Conservation (phyloP, 495 filamentous ascomycete species). For the Zalerion maritima region DNA sequence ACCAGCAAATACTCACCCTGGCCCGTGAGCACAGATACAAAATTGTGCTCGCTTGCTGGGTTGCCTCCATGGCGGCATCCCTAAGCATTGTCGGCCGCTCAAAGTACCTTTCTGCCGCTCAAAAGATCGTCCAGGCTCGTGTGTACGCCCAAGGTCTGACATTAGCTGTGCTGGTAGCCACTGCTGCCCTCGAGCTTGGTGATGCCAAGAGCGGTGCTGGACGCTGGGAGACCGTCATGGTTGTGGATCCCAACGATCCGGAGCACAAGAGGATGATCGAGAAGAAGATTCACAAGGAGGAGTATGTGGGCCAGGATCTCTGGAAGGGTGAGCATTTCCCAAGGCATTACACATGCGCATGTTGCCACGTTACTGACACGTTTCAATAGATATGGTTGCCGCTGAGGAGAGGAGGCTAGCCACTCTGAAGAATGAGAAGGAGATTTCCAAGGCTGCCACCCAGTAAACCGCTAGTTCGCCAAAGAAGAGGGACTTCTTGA, state of each 20-base stretch:
- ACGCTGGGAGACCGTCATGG: constrained; percentile 57
- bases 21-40: constrained; percentile 73
- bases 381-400: constrained; percentile 54
- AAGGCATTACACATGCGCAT: not conserved
- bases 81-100: constrained; percentile 67
- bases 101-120: constrained; percentile 54
- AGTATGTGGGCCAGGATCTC: constrained; percentile 65
- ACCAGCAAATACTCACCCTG: constrained; percentile 36
- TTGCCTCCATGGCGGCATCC: constrained; percentile 64
- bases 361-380: constrained; percentile 6
- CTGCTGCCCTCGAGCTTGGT: constrained; percentile 75
- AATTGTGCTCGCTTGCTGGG: constrained; percentile 76
- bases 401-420: constrained; percentile 57
- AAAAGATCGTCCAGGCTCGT: constrained; percentile 95
- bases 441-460: too few species aligned
- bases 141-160: constrained; percentile 97
- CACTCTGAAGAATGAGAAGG: constrained; percentile 36
- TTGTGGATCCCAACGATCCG: constrained; percentile 56
- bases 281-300: constrained; percentile 57
- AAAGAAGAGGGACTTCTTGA: too few species aligned
- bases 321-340: constrained; percentile 52
- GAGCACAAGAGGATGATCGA: constrained; percentile 57
- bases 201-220: constrained; percentile 67
- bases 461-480: too few species aligned
- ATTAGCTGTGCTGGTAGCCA: constrained; percentile 72